phyloP scores from a whole-genome alignment of 106 monocot genomes.

The Dioscorea dumetorum region DNA sequence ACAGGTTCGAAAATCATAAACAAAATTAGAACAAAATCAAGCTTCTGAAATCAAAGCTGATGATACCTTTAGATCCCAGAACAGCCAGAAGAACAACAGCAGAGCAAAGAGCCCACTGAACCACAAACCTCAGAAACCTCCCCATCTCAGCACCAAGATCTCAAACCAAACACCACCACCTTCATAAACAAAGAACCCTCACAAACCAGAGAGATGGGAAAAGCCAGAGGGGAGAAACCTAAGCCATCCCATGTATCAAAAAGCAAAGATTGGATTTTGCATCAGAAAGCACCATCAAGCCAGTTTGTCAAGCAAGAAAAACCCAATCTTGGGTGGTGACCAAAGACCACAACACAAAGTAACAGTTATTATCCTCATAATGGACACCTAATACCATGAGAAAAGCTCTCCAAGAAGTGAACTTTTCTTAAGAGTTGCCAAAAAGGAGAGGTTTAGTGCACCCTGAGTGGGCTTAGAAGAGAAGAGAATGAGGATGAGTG shows the following conservation, averaged over 20 bases:
- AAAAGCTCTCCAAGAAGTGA: no score
- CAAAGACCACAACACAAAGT: no score
- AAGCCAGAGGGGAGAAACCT: constrained; percentile 10
- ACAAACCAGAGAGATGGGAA: neutral
- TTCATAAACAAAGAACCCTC: neutral
- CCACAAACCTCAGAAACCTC: constrained; percentile 5
- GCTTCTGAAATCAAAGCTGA: no score
- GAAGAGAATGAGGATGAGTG: neutral
- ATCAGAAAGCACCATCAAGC: neutral
- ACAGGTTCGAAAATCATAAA: neutral
- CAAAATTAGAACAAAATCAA: neutral
- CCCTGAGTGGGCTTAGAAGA: no score
- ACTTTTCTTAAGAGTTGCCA: no score
- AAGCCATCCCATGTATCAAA: constrained; percentile 8
- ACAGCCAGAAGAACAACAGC: constrained; percentile 5
- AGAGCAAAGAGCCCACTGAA: constrained; percentile 10
- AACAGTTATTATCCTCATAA: no score
- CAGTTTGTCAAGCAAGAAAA: no score
- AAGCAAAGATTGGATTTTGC: neutral
- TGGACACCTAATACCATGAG: no score
- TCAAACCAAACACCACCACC: constrained; percentile 4
- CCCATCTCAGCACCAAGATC: constrained; percentile 7
- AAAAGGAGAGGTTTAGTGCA: no score
- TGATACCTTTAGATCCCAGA: constrained; percentile 36
- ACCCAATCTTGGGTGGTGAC: no score